These are phyloP conservation scores for Chaetomium olivaceum DNA, from an alignment of 2,329 filamentous ascomycete genomes.

Conservation along the genomic window DNA sequence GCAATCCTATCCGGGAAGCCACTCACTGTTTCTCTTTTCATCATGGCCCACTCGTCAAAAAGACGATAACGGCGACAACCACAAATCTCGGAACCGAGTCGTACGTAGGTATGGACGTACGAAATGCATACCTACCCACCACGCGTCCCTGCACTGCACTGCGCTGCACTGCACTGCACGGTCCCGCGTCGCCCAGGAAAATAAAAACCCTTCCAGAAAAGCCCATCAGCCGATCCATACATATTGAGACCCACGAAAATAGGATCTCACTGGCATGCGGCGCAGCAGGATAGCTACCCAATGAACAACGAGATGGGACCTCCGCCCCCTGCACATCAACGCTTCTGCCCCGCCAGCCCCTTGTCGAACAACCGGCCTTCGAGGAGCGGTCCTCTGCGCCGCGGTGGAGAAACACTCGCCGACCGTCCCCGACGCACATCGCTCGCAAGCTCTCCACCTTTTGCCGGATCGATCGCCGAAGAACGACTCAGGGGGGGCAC, in stretches of 20 bases:
- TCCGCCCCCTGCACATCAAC: conserved; percentile 29
- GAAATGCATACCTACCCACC: not conserved
- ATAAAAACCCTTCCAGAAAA: not conserved
- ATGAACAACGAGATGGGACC: conserved; percentile 22
- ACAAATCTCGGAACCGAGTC: not conserved
- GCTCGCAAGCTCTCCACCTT: not conserved
- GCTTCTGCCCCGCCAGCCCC: conserved; percentile 5
- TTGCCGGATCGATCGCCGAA: not conserved
- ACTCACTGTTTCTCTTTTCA: not conserved
- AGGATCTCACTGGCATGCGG: conserved; percentile 33
- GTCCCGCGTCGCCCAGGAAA: not conserved
- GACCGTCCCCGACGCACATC: not conserved
- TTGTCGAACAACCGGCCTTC: not conserved
- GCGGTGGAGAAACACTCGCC: not conserved
- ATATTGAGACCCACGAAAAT: conserved; percentile 30
- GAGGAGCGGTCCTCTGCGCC: not conserved
- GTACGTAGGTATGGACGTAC: not conserved
- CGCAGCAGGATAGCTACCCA: conserved; percentile 27
- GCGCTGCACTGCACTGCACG: too few species aligned
- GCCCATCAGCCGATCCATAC: conserved; percentile 3
- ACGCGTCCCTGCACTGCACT: not conserved
- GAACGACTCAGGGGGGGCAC: not conserved
- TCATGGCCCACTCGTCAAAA: not conserved
- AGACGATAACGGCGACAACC: not conserved
- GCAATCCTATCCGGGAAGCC: not conserved